A percentile compares a stretch with the other conserved stretches of the same genome.
Conservation (phyloP, 2,329 filamentous ascomycete species). For the Calycina herbarum region DNA sequence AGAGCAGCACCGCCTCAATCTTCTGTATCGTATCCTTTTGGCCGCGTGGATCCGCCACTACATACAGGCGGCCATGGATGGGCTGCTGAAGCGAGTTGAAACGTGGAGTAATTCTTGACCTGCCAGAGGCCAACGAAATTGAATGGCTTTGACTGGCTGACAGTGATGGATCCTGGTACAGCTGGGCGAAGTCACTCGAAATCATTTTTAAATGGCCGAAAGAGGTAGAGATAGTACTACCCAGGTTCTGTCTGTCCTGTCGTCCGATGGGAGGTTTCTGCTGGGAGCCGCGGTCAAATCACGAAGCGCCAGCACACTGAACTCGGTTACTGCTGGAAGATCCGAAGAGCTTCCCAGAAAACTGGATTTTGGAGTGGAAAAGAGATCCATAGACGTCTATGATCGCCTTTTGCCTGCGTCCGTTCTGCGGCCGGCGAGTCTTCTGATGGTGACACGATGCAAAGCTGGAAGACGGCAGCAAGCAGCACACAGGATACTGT, state of each 20-base stretch:
- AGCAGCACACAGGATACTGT: background rate
- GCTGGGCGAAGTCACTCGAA: background rate
- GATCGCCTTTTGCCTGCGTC: background rate
- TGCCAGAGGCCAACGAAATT: background rate
- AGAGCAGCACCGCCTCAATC: background rate
- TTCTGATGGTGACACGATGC: background rate
- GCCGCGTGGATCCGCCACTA: background rate
- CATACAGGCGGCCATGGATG: slow-evolving; percentile 3
- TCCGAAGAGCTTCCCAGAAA: background rate
- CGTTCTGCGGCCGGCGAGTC: background rate
- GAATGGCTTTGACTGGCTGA: background rate
- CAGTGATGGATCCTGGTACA: slow-evolving; percentile 1
- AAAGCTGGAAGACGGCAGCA: slow-evolving; percentile 2
- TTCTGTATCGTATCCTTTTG: background rate
- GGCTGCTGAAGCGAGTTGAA: slow-evolving; percentile 2
- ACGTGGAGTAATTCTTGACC: slow-evolving; percentile 1
- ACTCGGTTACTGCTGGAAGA: background rate
- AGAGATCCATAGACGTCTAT: slow-evolving; percentile 2
- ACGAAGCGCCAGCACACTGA: slow-evolving; percentile 25
- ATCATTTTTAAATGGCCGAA: background rate
- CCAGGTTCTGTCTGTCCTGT: background rate
- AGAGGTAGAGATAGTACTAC: background rate
- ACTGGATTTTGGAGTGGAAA: background rate
- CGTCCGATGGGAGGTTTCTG: background rate
- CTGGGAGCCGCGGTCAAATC: slow-evolving; percentile 24